Base-by-base conservation (phyloP, 2,329 filamentous ascomycete species). In the Exserohilum turcica region DNA sequence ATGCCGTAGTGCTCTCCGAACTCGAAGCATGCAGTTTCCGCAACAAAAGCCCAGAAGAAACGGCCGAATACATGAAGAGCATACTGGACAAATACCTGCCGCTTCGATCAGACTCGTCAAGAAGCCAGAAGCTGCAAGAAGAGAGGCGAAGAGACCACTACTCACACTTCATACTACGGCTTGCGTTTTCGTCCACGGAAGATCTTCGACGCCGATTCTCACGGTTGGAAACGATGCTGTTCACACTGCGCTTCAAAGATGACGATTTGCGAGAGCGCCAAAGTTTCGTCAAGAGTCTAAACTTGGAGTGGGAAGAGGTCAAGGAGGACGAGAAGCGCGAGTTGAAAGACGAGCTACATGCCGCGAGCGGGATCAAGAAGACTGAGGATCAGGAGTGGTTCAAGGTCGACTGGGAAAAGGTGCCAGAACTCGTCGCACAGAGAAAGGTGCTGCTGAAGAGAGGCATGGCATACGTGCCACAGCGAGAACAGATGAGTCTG, bases 101-200 rank as follows among this genome's bases (percentile, higher is more conserved):
- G 0, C 85, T 97, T 15, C 86, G 87, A 57, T 83, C 88, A 37
- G 93, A 92, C 68, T 88, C 85, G 49, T 90, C 90, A 1, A 77
- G 79, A 18, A 78, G 79, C 12, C 75, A 76, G 9, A 79, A 80
- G 27, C 77, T 93, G 12, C 82, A 84, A 19, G 77, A 84, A 29
- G 91, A 99, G 77, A 84, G 93, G 24, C 90, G 93, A 74, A 95
- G 94, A 72, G 94, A 99, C 66, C 94, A 99, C 76, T 99, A 97
- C 77, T 94, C 90, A 50, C 94, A 99, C 75, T 99, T 97, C 73
- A 99, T 97, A 57, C 84, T 99, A 5, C 87, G 94, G 0, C 84
- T 99, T 37, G 94, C 94, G 1, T 99, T 99, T 70, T 87, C 92
- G 0, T 86, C 89, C 2, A 97, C 93, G 0, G 92, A 96, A 70